Base-by-base conservation (phyloP, 441 rosid species). In the Eruca vesicaria region DNA sequence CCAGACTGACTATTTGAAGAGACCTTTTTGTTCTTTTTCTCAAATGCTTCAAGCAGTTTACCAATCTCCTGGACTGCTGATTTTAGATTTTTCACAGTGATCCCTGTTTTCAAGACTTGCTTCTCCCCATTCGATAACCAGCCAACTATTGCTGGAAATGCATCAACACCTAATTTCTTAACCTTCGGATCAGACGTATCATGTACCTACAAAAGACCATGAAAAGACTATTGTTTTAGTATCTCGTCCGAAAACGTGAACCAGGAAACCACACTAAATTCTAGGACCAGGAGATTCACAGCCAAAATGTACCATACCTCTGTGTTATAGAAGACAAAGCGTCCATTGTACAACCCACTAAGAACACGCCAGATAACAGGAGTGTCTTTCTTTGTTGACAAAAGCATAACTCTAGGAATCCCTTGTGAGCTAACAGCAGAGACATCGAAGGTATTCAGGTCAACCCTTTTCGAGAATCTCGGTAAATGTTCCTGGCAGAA, bases 321-420 rank as follows among this genome's bases (percentile, higher is more conserved):
- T 48, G 80, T 82, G 75, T 89, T 89, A 72, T 81, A 86, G 79
- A 92, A 88, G 68, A 43, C 81, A 81, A 91, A 76, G 35, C 81
- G 87, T 73, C 88, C 87, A 66, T 64, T 87, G 82, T 85, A 87
- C 82, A 87, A 72, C 80, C 98, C 96, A 26, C 97, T 89, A 69
- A 95, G 97, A 78, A 84, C 96, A 63, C 95, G 96, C 98, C 96
- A 92, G 66, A 90, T 92, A 7, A 83, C 81, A 23, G 98, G 95
- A 58, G 99, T 87, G 59, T 88, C 89, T 68, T 83, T 93, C 82
- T 95, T 92, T 50, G 97, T 88, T 52, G 98, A 86, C 66, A 95
- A 86, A 60, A 95, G 97, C 79, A 91, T 19, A 71, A 91, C 89
- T 80, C 80, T 83, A 9, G 92, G 95, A 29, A 76, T 65, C 65